phyloP scores from a whole-genome alignment of 1,284 basidiomycete genomes.

The Irpex sp. region DNA sequence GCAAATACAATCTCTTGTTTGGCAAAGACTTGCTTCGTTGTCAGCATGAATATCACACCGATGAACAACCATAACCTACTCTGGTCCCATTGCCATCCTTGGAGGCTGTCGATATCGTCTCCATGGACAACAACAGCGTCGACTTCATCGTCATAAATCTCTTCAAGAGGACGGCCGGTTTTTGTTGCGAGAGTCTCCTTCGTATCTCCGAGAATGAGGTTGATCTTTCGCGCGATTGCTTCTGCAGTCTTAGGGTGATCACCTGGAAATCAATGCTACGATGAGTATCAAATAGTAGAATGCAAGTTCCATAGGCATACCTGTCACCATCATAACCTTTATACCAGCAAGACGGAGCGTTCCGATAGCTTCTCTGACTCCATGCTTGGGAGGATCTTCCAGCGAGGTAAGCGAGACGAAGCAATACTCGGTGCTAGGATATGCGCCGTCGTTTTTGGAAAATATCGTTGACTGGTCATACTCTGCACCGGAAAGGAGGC shows the following conservation, averaged over 20 bases:
- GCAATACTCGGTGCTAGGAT: slow-evolving; percentile 50
- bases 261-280: slow-evolving; percentile 26
- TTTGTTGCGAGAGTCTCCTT: slow-evolving; percentile 52
- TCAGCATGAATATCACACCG: neutral
- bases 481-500: slow-evolving; percentile 40
- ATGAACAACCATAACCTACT: slow-evolving; percentile 29
- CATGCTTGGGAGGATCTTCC: slow-evolving; percentile 67
- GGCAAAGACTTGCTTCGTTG: slow-evolving; percentile 41
- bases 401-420: slow-evolving; percentile 62
- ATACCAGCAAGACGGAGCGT: slow-evolving; percentile 62
- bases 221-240: slow-evolving; percentile 66
- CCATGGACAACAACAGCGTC: slow-evolving; percentile 61
- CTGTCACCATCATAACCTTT: slow-evolving; percentile 71
- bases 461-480: slow-evolving; percentile 46
- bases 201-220: slow-evolving; percentile 57
- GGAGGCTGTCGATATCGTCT: slow-evolving; percentile 54
- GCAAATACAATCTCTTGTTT: slow-evolving; percentile 70
- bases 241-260: slow-evolving; percentile 68
- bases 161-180: slow-evolving; percentile 47
- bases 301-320: slow-evolving; percentile 21
- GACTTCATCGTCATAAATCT: slow-evolving; percentile 64
- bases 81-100: slow-evolving; percentile 68
- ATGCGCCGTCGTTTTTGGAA: slow-evolving; percentile 48
- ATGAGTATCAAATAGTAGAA: neutral
- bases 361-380: slow-evolving; percentile 64